Percentiles rank a stretch among this genome's conserved stretches.
Conservation (phyloP, 345 rosid species). For the Heritiera littoralis region DNA sequence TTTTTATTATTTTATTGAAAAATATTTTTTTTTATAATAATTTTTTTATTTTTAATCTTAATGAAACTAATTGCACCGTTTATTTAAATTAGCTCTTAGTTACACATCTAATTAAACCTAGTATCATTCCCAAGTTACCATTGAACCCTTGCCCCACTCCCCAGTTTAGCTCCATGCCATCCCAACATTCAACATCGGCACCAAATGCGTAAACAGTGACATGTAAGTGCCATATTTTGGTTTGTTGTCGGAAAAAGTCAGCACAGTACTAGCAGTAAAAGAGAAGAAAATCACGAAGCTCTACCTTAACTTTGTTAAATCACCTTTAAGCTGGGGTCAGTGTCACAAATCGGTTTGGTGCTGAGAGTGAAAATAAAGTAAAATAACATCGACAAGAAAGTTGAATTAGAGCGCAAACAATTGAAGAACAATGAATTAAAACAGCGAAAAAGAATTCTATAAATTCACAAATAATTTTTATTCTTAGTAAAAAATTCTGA, state of each 20-base stretch:
- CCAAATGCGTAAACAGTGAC: conserved; percentile 21
- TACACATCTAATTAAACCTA: neutral
- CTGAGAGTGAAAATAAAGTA: conserved; percentile 1
- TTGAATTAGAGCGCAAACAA: conserved; percentile 7
- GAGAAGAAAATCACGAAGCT: neutral
- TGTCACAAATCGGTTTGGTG: neutral
- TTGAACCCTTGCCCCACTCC: neutral
- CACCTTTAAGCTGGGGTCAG: conserved; percentile 19
- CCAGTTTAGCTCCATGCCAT: neutral
- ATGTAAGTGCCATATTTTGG: conserved; percentile 3
- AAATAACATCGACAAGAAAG: conserved; percentile 16
- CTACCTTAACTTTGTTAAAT: conserved; percentile 5
- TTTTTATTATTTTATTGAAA: too few species aligned
- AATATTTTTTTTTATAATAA: too few species aligned
- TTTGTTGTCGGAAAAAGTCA: conserved; percentile 14
- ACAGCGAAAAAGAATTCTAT: conserved; percentile 26
- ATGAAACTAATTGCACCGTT: too few species aligned
- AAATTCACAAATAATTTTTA: neutral
- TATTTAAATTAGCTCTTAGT: too few species aligned
- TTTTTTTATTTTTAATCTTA: too few species aligned
- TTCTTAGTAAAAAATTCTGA: neutral
- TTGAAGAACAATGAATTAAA: conserved; percentile 17
- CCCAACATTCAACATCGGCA: neutral
- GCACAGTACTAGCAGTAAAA: neutral
- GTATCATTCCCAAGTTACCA: conserved; percentile 12